Evolutionary conservation across 176 grass and related monocot species (phyloP).

Genomic region (Chrysopogon serrulatus): DNA sequence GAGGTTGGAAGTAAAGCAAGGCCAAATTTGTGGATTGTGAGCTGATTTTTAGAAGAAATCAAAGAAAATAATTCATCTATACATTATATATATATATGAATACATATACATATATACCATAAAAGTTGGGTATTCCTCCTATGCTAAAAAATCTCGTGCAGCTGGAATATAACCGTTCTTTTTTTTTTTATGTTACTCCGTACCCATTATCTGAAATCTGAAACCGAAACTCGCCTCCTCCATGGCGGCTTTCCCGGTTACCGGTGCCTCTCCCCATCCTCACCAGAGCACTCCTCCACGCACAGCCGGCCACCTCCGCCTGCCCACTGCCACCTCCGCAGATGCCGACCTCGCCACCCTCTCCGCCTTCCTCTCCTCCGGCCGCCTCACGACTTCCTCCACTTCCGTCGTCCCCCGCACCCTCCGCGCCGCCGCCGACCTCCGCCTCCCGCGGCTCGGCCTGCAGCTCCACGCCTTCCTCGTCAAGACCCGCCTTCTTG

Average conservation of each 20-base stretch:
- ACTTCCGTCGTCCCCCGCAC: slow-evolving; percentile 33
- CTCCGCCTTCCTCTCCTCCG: slow-evolving; percentile 14
- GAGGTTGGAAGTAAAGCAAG: too few species aligned
- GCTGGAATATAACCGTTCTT: too few species aligned
- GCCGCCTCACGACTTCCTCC: slow-evolving; percentile 7
- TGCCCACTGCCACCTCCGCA: neutral
- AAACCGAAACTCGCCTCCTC: neutral
- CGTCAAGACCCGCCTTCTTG: slow-evolving; percentile 21
- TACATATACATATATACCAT: too few species aligned
- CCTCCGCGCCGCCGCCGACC: slow-evolving; percentile 29
- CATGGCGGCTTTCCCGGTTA: neutral
- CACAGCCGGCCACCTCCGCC: neutral
- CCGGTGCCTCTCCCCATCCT: neutral
- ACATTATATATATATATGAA: too few species aligned
- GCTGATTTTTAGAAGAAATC: too few species aligned
- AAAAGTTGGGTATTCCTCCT: too few species aligned
- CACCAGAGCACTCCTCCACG: neutral
- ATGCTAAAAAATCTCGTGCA: too few species aligned
- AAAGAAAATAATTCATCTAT: too few species aligned
- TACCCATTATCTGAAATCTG: neutral
- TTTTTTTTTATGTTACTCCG: too few species aligned
- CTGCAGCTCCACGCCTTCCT: slow-evolving; percentile 43
- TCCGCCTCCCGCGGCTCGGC: slow-evolving; percentile 26
- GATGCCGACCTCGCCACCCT: slow-evolving; percentile 7
- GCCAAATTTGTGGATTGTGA: too few species aligned